phyloP scores from a whole-genome alignment of 345 rosid species.

The Salix brachista region DNA sequence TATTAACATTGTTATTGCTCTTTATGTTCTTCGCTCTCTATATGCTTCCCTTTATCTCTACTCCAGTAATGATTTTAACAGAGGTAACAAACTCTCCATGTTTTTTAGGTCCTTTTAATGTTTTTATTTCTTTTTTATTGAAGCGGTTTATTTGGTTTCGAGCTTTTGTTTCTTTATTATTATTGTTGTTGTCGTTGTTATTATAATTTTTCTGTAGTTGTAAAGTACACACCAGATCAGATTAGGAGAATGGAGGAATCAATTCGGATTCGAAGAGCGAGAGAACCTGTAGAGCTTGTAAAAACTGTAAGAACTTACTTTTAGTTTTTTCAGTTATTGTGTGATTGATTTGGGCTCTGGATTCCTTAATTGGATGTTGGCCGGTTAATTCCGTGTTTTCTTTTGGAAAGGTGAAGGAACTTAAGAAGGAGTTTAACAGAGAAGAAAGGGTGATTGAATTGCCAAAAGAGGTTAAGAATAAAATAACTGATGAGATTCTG shows the following conservation, averaged over 20 bases:
- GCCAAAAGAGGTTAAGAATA: slow-evolving; percentile 48
- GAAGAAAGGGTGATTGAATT: slow-evolving; percentile 42
- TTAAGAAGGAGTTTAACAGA: slow-evolving; percentile 38
- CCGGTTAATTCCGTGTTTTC: neutral
- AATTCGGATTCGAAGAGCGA: slow-evolving; percentile 70
- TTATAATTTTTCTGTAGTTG: slow-evolving; percentile 33
- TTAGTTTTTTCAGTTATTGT: neutral
- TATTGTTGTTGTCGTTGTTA: too few species aligned
- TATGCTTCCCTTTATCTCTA: slow-evolving; percentile 71
- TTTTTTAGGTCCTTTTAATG: neutral
- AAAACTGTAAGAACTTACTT: slow-evolving; percentile 43
- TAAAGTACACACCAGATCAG: slow-evolving; percentile 74
- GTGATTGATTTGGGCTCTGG: neutral
- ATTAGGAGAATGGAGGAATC: slow-evolving; percentile 88
- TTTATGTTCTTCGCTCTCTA: slow-evolving; percentile 79
- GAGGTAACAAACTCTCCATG: slow-evolving; percentile 6
- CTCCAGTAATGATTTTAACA: slow-evolving; percentile 37
- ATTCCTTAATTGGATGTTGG: neutral
- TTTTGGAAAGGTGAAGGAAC: slow-evolving; percentile 51
- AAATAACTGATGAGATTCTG: slow-evolving; percentile 66
- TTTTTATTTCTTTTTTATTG: neutral
- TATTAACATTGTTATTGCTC: slow-evolving; percentile 86
- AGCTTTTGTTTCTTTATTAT: too few species aligned
- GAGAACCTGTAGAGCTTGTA: slow-evolving; percentile 56
- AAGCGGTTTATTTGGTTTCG: neutral